Evolutionary conservation across 2,329 filamentous ascomycete species (phyloP).

Genomic region (Neopestalotiopsis rosae): DNA sequence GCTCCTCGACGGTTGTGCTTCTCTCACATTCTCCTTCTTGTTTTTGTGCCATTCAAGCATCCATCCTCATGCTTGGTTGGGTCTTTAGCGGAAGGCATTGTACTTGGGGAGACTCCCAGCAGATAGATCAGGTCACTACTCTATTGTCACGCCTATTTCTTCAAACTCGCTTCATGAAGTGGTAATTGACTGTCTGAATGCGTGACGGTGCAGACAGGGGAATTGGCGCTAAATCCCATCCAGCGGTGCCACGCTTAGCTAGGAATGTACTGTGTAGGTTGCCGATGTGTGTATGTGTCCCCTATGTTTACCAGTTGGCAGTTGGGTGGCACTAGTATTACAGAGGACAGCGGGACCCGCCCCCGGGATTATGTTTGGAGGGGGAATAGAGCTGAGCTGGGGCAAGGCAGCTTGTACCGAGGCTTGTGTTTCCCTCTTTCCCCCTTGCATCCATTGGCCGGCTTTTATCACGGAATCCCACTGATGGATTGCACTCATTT

Average conservation of each 20-base stretch:
- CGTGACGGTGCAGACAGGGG: too few relatives aligned
- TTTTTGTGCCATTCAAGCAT: not conserved
- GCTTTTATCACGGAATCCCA: not conserved
- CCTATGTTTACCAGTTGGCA: too few relatives aligned
- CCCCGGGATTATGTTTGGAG: not conserved
- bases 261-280: too few relatives aligned
- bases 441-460: not conserved
- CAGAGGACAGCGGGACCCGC: too few relatives aligned
- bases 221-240: too few relatives aligned
- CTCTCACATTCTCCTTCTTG: not conserved
- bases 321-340: too few relatives aligned
- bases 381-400: too few relatives aligned
- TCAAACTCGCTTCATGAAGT: too few relatives aligned
- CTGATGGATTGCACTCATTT: not conserved
- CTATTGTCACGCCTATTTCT: not conserved
- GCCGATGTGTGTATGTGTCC: too few relatives aligned
- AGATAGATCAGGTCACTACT: conserved; percentile 10
- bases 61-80: not conserved
- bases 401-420: not conserved
- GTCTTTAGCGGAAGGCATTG: not conserved
- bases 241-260: too few relatives aligned
- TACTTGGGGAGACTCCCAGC: not conserved
- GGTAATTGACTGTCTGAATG: too few relatives aligned
- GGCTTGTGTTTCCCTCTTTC: not conserved
- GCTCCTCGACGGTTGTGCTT: not conserved